These are phyloP conservation scores for Mycena metata DNA, from an alignment of 768 basidiomycete genomes.

Conservation along the genomic window DNA sequence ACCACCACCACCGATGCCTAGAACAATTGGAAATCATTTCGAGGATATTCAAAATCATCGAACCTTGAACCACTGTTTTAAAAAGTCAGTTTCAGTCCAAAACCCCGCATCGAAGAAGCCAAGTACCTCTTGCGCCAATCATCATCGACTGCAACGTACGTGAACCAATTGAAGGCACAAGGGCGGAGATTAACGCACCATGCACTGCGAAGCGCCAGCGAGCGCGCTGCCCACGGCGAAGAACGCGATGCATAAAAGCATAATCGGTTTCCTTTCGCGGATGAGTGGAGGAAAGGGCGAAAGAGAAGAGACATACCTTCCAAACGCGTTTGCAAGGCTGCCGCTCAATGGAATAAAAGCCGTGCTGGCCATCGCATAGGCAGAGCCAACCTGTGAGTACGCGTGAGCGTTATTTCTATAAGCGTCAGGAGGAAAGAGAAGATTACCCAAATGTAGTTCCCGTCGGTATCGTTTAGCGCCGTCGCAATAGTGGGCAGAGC, in stretches of 20 bases:
- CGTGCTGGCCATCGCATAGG: conserved; percentile 57
- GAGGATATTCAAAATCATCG: too few species aligned
- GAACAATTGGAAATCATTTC: background rate
- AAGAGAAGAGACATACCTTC: conserved; percentile 37
- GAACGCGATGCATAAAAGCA: conserved; percentile 47
- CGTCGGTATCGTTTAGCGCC: conserved; percentile 36
- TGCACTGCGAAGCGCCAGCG: conserved; percentile 54
- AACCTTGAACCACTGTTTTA: conserved; percentile 43
- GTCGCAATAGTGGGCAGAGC: conserved; percentile 37
- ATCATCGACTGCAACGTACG: conserved; percentile 41
- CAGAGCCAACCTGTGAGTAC: conserved; percentile 50
- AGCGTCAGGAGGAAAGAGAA: background rate
- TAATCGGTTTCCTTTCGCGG: conserved; percentile 40
- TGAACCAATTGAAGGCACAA: background rate
- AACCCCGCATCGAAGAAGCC: background rate
- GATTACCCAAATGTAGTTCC: conserved; percentile 37
- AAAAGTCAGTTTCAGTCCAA: background rate
- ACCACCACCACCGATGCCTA: conserved; percentile 51
- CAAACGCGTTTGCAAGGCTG: conserved; percentile 50
- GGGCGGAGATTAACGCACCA: conserved; percentile 40
- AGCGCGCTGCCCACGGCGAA: conserved; percentile 60
- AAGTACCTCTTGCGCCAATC: conserved; percentile 53
- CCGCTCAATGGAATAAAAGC: conserved; percentile 56
- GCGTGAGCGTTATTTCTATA: background rate
- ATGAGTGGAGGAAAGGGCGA: background rate